A percentile compares a stretch with the other conserved stretches of the same genome.
Conservation (phyloP, 805 yeast genomes). For the Lipomyces orientalis region DNA sequence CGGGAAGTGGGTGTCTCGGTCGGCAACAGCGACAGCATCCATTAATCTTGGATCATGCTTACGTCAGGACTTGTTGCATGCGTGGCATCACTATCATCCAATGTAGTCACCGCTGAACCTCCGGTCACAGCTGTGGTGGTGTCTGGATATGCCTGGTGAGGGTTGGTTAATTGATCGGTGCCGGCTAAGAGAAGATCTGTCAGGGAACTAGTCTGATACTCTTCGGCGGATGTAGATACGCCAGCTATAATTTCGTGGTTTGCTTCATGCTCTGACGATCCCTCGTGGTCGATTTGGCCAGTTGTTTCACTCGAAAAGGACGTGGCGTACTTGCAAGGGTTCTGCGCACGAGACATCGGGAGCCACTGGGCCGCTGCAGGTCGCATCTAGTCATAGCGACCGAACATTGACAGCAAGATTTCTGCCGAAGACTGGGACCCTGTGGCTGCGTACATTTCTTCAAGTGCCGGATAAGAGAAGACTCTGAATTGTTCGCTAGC, state of each 20-base stretch:
- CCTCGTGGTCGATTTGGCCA: conserved; percentile 2
- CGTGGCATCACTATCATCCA: conserved; percentile 1
- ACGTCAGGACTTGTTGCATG: conserved; percentile 1
- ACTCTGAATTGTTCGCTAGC: conserved; percentile 1
- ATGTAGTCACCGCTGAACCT: background rate
- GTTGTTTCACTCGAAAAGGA: background rate
- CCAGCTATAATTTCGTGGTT: conserved; percentile 1
- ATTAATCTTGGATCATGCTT: background rate
- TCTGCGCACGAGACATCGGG: background rate
- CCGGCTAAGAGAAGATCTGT: background rate
- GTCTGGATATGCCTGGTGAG: conserved; percentile 4
- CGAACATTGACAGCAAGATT: background rate
- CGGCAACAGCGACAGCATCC: conserved; percentile 1
- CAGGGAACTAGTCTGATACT: conserved; percentile 3
- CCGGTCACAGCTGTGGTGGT: background rate
- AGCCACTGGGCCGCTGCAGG: background rate
- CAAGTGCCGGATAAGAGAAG: conserved; percentile 3
- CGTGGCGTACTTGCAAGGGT: conserved; percentile 2
- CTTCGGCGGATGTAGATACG: conserved; percentile 2
- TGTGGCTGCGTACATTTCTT: conserved; percentile 3
- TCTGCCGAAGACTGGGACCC: conserved; percentile 4
- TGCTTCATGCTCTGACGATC: conserved; percentile 1
- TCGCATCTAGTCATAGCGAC: conserved; percentile 1
- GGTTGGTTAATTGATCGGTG: conserved; percentile 3
- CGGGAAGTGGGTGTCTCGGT: background rate